Evolutionary conservation across 768 basidiomycete genomes (phyloP), one percentile per base, ranked within the genome.

Genomic region (Kwoniella pini): DNA sequence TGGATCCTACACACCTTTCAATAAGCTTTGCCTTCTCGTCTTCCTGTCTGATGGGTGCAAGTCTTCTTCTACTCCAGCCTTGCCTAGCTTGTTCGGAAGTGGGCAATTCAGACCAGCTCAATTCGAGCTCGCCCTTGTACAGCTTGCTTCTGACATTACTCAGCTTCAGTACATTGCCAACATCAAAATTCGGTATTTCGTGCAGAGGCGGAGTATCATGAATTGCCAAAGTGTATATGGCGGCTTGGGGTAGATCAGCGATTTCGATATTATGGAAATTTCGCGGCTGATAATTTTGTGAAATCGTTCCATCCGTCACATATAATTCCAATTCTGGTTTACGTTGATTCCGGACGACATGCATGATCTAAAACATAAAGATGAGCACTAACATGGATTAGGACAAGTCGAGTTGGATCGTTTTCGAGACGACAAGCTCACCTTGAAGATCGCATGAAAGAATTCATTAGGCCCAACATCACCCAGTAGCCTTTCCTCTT

Each of bases 291-390:
- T 28, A 26, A 30, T 21, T 21, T 0, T 48, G 5, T 3, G 57
- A 62, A 9, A 48, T 15, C 13, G 72, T 74, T 21, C 72, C 72
- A 48, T 74, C 72, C 3, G 72, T 52, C 7, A 71, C 40, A 58
- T 69, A 74, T 3, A 74, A 46, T 31, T 74, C 72, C n/a, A 56
- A 28, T 11, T 54, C 45, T 4, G 62, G 64, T 11, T 31, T 48
- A 10, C 57, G 46, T 3, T 22, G 17, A 12, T 54, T 63, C 19
- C 30, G 30, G 12, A 50, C 45, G 22, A 68, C 62, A 33, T 62
- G 46, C 26, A 72, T 46, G 21, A 72, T 64, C 71, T 72, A 49
- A 15, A n/a, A n/a, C n/a, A n/a, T n/a, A n/a, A n/a, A n/a, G n/a
- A n/a, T 51, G 13, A 60, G 33, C 48, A 42, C 26, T 4, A n/a